Evolutionary conservation across 306 rosid species (phyloP), one percentile per base, ranked within the genome.

Genomic region (Prosopis cineraria): DNA sequence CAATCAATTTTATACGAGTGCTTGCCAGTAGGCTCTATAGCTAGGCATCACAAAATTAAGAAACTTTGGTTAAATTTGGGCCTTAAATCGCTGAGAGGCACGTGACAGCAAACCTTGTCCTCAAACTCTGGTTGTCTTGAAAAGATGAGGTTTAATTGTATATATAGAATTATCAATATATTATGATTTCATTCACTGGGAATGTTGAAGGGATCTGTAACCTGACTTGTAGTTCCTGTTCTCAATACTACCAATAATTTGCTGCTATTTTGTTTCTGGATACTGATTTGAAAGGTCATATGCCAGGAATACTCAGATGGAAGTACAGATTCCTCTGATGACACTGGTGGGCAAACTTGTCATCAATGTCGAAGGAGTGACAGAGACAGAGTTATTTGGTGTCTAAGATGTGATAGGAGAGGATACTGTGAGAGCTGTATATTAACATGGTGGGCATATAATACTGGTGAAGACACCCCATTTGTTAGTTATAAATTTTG

Each of bases 391-490:
- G 93, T 96, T 82, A 79, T 85, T 59, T 93, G 99, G 96, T 96
- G 98, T 76, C 88, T 74, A 66, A 85, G 45, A 79, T 95, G 99
- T 87, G 94, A 88, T 72, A 85, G 91, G 80, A 91, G 97, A 90
- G 99, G 99, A 79, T 96, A 90, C 77, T 93, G 98, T 85, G 86
- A 82, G 76, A 77, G 70, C 75, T 96, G 99, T 82, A 81, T 91
- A 74, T 87, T 89, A 47, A 72, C 85, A 53, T 91, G 96, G 98
- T 93, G 84, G 84, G 96, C 47, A 53, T 80, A 33, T 52, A 29
- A 55, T 44, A 72, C 78, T 71, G 73, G 39, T 40, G 47, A 40
- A 43, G 30, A 37, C 41, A 2, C 43, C 27, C 55, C 17, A 1
- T 81, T 66, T 52, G 17, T 25, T 25, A 22, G 56, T 80, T 77